phyloP scores from a whole-genome alignment of 495 filamentous ascomycete genomes.

The Xylaria palmicola region DNA sequence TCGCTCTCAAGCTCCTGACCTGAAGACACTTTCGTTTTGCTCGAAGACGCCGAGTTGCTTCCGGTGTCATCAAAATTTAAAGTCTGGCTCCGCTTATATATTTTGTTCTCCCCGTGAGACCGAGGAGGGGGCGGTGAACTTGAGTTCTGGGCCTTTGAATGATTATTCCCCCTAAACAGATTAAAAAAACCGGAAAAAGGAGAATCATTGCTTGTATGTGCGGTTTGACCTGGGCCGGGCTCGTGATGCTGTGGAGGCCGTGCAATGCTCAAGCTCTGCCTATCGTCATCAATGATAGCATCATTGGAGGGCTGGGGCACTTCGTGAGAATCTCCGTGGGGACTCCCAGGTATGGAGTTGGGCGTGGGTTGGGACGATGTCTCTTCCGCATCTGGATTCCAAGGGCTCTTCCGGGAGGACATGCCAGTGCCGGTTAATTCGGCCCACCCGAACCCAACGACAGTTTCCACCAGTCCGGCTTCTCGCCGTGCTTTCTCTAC shows the following conservation, averaged over 20 bases:
- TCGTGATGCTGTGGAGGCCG: constrained; percentile 17
- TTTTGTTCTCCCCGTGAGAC: constrained; percentile 58
- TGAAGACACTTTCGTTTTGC: constrained; percentile 38
- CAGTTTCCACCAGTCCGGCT: constrained; percentile 85
- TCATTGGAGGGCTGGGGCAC: constrained; percentile 62
- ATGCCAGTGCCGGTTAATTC: constrained; percentile 80
- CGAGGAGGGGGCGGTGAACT: constrained; percentile 25
- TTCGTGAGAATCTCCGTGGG: constrained; percentile 36
- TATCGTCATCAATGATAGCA: constrained; percentile 55
- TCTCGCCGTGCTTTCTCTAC: constrained; percentile 94
- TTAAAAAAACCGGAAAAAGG: constrained; percentile 63
- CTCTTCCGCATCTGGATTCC: constrained; percentile 32
- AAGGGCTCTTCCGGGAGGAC: constrained; percentile 35
- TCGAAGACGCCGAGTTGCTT: constrained; percentile 35
- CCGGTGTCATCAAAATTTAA: constrained; percentile 43
- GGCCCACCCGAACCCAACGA: constrained; percentile 92
- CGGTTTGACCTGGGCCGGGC: constrained; percentile 21
- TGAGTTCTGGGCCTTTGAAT: constrained; percentile 31
- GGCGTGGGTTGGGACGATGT: constrained; percentile 20
- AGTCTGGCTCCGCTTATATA: constrained; percentile 79
- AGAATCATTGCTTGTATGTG: constrained; percentile 36
- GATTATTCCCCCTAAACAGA: constrained; percentile 52
- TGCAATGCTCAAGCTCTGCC: constrained; percentile 42
- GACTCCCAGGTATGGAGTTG: constrained; percentile 16
- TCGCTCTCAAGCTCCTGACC: constrained; percentile 46